Evolutionary conservation across 306 rosid species (phyloP).

Genomic region (Trifolium pratense): DNA sequence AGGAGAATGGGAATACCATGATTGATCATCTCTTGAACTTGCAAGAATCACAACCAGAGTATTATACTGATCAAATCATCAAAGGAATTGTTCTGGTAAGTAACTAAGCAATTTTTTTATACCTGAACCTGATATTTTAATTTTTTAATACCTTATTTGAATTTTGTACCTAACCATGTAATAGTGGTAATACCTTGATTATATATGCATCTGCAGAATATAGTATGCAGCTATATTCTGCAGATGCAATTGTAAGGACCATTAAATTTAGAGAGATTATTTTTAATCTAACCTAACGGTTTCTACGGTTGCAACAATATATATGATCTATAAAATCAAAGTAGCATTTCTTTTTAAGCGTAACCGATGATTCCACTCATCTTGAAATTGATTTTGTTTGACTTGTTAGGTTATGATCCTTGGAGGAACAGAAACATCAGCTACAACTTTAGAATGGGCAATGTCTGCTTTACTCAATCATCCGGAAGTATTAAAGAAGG

Average conservation of each 20-base stretch:
- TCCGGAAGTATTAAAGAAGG: slow-evolving; percentile 37
- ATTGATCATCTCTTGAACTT: slow-evolving; percentile 37
- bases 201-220: too few relatives aligned
- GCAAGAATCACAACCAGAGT: slow-evolving; percentile 42
- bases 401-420: slow-evolving; percentile 38
- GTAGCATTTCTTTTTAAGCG: too few relatives aligned
- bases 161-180: too few relatives aligned
- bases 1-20: slow-evolving; percentile 32
- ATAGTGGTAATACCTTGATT: too few relatives aligned
- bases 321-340: too few relatives aligned
- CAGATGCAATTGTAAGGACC: too few relatives aligned
- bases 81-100: slow-evolving; percentile 44
- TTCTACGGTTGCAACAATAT: too few relatives aligned
- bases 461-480: slow-evolving; percentile 43
- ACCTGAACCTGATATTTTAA: too few relatives aligned
- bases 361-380: background rate
- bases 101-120: background rate
- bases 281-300: too few relatives aligned
- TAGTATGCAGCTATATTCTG: too few relatives aligned
- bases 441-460: slow-evolving; percentile 43
- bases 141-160: too few relatives aligned
- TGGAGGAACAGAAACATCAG: slow-evolving; percentile 44
- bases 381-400: background rate
- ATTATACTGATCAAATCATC: slow-evolving; percentile 42
- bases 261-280: too few relatives aligned